A percentile compares a stretch with the other conserved stretches of the same genome.
Conservation (phyloP, 352 stramenopile species). For the Thalassiosira livingstoniorum region DNA sequence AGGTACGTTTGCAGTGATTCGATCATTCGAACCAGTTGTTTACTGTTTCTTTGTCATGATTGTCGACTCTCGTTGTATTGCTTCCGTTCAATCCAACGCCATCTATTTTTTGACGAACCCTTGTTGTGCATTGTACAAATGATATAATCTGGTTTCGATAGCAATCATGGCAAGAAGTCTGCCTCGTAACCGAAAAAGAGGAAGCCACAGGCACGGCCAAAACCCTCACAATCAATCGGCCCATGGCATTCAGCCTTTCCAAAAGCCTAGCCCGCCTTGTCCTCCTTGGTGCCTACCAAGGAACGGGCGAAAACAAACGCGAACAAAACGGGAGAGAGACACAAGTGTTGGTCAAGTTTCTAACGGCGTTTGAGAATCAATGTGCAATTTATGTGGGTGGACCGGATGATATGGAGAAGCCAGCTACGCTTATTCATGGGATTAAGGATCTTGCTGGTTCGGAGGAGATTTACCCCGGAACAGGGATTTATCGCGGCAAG, state of each 20-base stretch:
- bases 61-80: too few relatives aligned
- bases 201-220: slow-evolving; percentile 40
- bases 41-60: too few relatives aligned
- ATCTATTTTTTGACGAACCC: too few relatives aligned
- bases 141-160: too few relatives aligned
- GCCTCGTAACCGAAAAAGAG: slow-evolving; percentile 65
- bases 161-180: slow-evolving; percentile 80
- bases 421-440: slow-evolving; percentile 78
- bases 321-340: slow-evolving; percentile 26
- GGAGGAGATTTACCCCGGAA: slow-evolving; percentile 73
- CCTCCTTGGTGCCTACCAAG: slow-evolving; percentile 57
- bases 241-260: slow-evolving; percentile 79
- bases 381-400: slow-evolving; percentile 78
- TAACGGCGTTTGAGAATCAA: slow-evolving; percentile 71
- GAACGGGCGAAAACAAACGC: slow-evolving; percentile 12
- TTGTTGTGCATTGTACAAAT: too few relatives aligned
- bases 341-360: slow-evolving; percentile 66
- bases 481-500: slow-evolving; percentile 77
- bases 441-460: slow-evolving; percentile 71
- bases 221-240: slow-evolving; percentile 79
- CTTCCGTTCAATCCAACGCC: too few relatives aligned
- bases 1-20: too few relatives aligned
- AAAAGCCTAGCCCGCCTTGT: slow-evolving; percentile 70
- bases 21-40: too few relatives aligned
- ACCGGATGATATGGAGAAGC: slow-evolving; percentile 69